A percentile compares a stretch with the other conserved stretches of the same genome.
Evolutionary conservation across 1,284 basidiomycete species (phyloP).

Genomic region (Ceratobasidium sp.): DNA sequence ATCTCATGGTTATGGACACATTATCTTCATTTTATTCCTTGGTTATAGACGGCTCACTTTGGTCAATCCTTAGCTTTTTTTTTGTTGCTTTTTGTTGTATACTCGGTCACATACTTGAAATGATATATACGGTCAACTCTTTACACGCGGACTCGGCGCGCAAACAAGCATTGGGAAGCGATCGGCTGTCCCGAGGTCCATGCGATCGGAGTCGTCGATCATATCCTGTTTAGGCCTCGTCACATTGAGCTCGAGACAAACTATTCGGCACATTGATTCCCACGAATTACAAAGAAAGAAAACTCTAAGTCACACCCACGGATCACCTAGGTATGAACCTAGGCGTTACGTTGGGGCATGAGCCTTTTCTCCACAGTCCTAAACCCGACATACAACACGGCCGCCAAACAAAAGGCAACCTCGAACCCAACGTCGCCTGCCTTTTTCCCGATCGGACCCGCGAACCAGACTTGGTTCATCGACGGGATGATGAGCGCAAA

Average conservation of each 20-base stretch:
- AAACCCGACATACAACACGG: conserved; percentile 63
- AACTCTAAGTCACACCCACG: too few relatives aligned
- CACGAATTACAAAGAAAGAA: too few relatives aligned
- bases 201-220: too few relatives aligned
- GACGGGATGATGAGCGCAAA: conserved; percentile 68
- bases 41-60: not conserved
- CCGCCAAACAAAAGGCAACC: conserved; percentile 62
- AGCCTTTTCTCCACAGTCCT: conserved; percentile 52
- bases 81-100: not conserved
- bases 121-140: not conserved
- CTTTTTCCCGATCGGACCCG: conserved; percentile 66
- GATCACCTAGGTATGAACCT: too few relatives aligned
- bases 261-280: too few relatives aligned
- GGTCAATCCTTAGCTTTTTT: not conserved
- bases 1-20: too few relatives aligned
- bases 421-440: conserved; percentile 79
- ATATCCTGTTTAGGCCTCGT: too few relatives aligned
- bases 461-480: conserved; percentile 75
- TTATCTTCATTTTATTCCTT: not conserved
- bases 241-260: too few relatives aligned
- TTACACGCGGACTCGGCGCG: too few relatives aligned
- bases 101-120: not conserved
- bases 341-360: conserved; percentile 7
- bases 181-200: too few relatives aligned
- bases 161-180: too few relatives aligned